Percentiles rank a stretch among this genome's conserved stretches.
These are phyloP conservation scores for Verticillium isaacii DNA, from an alignment of 2,329 filamentous ascomycete genomes.

Conservation along the genomic window DNA sequence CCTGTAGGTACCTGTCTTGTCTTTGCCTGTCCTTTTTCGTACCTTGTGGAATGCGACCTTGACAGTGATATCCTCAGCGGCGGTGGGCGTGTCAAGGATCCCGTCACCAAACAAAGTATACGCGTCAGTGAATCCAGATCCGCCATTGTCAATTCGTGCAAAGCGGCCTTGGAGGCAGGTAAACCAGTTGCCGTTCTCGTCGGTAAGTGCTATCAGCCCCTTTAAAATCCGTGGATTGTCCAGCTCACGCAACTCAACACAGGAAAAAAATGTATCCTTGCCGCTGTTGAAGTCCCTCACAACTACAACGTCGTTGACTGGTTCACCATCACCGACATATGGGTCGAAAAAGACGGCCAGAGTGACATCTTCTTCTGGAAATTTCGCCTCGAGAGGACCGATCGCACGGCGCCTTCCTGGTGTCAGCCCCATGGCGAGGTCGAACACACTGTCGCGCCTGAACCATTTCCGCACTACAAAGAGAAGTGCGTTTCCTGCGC, in stretches of 20 bases:
- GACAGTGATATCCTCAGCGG: conserved; percentile 32
- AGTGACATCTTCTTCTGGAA: conserved; percentile 37
- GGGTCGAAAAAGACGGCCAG: conserved; percentile 51
- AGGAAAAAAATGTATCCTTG: conserved; percentile 46
- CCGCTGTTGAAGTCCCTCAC: conserved; percentile 46
- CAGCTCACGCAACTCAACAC: conserved; percentile 18
- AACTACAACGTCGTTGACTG: conserved; percentile 63
- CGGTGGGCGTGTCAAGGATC: conserved; percentile 45
- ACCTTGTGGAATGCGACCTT: background rate
- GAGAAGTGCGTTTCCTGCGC: conserved; percentile 35
- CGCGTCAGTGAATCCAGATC: background rate
- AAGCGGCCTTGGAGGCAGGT: conserved; percentile 37
- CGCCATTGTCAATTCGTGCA: conserved; percentile 27
- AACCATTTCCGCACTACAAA: background rate
- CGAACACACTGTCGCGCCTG: background rate
- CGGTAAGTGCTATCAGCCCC: conserved; percentile 29
- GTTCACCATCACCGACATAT: conserved; percentile 65
- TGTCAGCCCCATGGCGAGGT: conserved; percentile 40
- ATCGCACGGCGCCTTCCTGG: conserved; percentile 46
- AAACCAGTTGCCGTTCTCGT: conserved; percentile 52
- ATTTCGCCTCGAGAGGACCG: conserved; percentile 62
- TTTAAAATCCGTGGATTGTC: background rate
- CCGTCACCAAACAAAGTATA: conserved; percentile 26
- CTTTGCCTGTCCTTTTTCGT: too few species aligned
- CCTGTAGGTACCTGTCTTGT: conserved; percentile 38